Evolutionary conservation across 179 eudicot genomes (phyloP).

Genomic region (Kewa caespitosa): DNA sequence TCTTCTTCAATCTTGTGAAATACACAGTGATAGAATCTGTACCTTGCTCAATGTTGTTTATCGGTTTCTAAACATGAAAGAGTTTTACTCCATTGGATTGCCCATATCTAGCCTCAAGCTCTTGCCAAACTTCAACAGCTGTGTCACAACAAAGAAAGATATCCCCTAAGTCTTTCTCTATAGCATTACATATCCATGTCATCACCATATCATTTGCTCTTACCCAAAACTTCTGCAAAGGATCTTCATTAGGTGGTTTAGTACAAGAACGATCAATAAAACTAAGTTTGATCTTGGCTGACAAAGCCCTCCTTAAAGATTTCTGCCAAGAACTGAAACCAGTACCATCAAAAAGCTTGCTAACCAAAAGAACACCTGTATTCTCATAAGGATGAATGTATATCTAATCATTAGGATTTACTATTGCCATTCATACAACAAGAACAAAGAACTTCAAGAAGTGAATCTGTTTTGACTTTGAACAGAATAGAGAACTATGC

Average conservation of each 20-base stretch:
- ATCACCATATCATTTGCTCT: not conserved
- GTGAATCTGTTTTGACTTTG: too few relatives aligned
- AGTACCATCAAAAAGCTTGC: not conserved
- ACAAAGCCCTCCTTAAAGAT: not conserved
- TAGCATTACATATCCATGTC: not conserved
- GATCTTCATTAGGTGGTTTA: not conserved
- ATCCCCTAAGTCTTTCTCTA: too few relatives aligned
- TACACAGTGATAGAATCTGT: not conserved
- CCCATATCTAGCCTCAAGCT: not conserved
- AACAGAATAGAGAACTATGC: too few relatives aligned
- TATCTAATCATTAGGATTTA: too few relatives aligned
- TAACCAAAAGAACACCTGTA: not conserved
- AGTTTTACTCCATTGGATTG: not conserved
- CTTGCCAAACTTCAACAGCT: too few relatives aligned
- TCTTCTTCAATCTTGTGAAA: not conserved
- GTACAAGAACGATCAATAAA: not conserved
- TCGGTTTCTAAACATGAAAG: not conserved
- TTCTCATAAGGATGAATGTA: not conserved
- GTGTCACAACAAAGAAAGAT: too few relatives aligned
- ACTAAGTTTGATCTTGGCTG: not conserved
- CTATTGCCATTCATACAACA: too few relatives aligned
- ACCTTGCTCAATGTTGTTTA: not conserved
- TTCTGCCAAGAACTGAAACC: not conserved
- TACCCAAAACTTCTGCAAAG: not conserved
- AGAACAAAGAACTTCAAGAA: too few relatives aligned